Evolutionary conservation across 306 rosid species (phyloP), one percentile per base, ranked within the genome.

Genomic region (Oxytropis ochrocephala): DNA sequence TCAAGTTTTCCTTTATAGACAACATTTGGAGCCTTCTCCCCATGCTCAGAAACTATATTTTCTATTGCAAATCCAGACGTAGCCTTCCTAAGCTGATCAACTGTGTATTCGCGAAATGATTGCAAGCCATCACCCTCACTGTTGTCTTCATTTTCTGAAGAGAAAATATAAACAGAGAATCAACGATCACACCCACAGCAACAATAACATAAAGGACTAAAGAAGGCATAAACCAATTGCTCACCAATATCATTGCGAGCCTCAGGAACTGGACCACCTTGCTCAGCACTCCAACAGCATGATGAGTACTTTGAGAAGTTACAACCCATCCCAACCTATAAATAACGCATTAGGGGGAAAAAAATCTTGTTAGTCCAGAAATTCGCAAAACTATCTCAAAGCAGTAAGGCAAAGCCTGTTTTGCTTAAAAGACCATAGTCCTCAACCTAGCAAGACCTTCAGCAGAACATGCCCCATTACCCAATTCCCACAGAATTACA

Each of bases 31-130:
- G 98, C 98, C 81, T 88, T 93, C 74, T 93, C 98, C 56, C 98
- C 98, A 67, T 93, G 98, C 79, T 93, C 98, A 43, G 98, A 93
- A 80, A 93, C 98, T 61, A 93, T 90, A 80, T 93, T 93, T 76
- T 93, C 97, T 8, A 81, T 68, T 0, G 98, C 83, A 79, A 93
- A 93, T 47, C 97, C 98, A 51, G 96, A 90, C 0, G 98, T 93
- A 38, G 97, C 97, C 52, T 73, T 81, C 87, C 82, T 80, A 64
- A 93, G 91, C 79, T 90, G 94, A 74, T 88, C 97, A 3, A 88
- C 19, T 10, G 96, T 84, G 85, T 75, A 93, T 69, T 85, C 96
- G 21, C 70, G 89, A 76, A 93, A 93, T 36, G 72, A 57, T 0
- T 92, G 90, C 82, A 88, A 67, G 64, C 82, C 88, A 82, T 42